These are phyloP conservation scores for Kwoniella sp. DNA, from an alignment of 768 basidiomycete genomes.

Conservation along the genomic window DNA sequence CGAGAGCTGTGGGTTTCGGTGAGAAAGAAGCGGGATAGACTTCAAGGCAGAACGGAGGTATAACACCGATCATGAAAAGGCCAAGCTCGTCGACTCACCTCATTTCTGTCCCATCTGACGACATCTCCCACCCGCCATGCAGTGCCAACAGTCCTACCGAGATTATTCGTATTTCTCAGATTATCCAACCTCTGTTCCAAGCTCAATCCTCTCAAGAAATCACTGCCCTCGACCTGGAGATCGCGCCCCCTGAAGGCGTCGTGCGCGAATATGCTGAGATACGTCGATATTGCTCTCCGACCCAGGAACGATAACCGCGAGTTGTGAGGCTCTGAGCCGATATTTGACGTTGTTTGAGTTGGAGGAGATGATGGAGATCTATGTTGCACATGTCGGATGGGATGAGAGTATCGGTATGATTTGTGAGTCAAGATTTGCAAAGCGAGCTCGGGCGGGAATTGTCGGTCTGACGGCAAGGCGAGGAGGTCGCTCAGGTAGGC, in stretches of 20 bases:
- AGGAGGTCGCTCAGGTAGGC: constrained; percentile 48
- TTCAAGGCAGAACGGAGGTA: too few relatives aligned
- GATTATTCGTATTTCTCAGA: constrained; percentile 44
- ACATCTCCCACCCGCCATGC: constrained; percentile 46
- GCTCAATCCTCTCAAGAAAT: constrained; percentile 36
- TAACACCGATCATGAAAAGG: too few relatives aligned
- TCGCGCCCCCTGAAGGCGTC: constrained; percentile 20
- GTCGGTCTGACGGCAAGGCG: constrained; percentile 35
- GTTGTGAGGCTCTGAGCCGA: constrained; percentile 38
- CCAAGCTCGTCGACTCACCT: constrained; percentile 31
- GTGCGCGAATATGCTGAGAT: constrained; percentile 51
- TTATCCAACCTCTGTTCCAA: constrained; percentile 45
- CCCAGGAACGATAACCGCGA: constrained; percentile 50
- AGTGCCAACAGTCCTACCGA: constrained; percentile 48
- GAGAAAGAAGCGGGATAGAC: too few relatives aligned
- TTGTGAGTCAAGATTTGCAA: constrained; percentile 55
- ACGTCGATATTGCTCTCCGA: constrained; percentile 45
- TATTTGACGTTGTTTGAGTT: not conserved
- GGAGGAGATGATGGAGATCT: not conserved
- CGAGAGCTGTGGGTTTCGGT: too few relatives aligned
- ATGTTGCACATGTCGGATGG: constrained; percentile 31
- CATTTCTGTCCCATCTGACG: constrained; percentile 41
- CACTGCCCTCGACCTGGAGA: constrained; percentile 7
- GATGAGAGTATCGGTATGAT: constrained; percentile 51
- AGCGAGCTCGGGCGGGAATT: constrained; percentile 47